Conservation (phyloP, 75 land plant genomes). For the Pinus taeda region DNA sequence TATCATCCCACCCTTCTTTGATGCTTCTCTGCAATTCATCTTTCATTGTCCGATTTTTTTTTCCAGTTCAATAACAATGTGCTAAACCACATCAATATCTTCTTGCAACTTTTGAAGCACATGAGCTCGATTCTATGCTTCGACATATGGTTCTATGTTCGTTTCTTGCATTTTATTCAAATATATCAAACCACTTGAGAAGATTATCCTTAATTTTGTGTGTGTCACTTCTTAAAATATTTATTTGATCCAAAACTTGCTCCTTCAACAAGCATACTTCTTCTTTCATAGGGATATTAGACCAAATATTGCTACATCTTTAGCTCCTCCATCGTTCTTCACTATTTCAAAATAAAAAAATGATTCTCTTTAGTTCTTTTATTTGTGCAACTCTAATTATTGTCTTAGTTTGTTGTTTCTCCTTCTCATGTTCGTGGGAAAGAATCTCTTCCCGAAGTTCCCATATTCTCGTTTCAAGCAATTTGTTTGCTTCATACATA, state of each 20-base stretch:
- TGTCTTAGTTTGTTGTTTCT: background rate
- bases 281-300: background rate
- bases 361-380: background rate
- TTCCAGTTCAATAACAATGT: no score
- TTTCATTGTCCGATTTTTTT: no score
- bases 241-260: constrained; percentile 6
- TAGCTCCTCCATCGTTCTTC: background rate
- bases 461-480: background rate
- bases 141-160: background rate
- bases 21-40: no score
- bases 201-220: background rate
- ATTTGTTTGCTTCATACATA: background rate
- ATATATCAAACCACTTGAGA: background rate
- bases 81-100: no score
- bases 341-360: background rate
- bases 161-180: background rate
- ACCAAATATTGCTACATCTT: background rate
- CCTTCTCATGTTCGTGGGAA: background rate
- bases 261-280: constrained; percentile 5
- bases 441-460: background rate
- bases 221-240: background rate
- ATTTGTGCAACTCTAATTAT: background rate
- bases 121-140: background rate
- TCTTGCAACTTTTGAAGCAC: no score
- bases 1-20: no score